Conservation (phyloP, 2,329 filamentous ascomycete genomes). For the Botrytis deweyae region DNA sequence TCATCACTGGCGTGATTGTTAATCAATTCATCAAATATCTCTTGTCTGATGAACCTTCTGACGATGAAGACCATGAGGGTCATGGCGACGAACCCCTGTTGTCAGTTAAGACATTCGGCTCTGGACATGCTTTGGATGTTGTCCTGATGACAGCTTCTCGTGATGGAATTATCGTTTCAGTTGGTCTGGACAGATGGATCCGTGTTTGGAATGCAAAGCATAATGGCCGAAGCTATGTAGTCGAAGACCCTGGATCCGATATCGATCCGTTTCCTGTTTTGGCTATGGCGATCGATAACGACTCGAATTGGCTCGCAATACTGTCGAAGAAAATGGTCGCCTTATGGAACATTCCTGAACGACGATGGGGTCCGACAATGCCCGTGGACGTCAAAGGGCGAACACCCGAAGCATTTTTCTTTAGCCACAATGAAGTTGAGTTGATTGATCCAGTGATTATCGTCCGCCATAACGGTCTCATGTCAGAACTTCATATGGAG, state of each 20-base stretch:
- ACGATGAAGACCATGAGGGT: slow-evolving; percentile 47
- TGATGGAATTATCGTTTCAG: slow-evolving; percentile 65
- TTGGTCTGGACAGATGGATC: slow-evolving; percentile 68
- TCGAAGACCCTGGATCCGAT: slow-evolving; percentile 41
- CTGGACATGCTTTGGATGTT: slow-evolving; percentile 68
- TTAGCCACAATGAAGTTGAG: slow-evolving; percentile 47
- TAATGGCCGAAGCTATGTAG: slow-evolving; percentile 43
- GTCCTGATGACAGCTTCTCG: slow-evolving; percentile 61
- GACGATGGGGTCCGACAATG: slow-evolving; percentile 55
- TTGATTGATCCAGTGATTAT: slow-evolving; percentile 54
- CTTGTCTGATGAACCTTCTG: slow-evolving; percentile 58
- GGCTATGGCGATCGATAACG: slow-evolving; percentile 63
- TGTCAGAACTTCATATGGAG: slow-evolving; percentile 57
- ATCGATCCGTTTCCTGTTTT: slow-evolving; percentile 56
- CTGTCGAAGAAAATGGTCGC: slow-evolving; percentile 56
- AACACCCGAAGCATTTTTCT: slow-evolving; percentile 63
- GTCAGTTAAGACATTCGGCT: slow-evolving; percentile 58
- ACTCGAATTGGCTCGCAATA: slow-evolving; percentile 65
- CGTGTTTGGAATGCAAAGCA: slow-evolving; percentile 60
- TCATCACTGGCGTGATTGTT: slow-evolving; percentile 63
- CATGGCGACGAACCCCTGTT: slow-evolving; percentile 52
- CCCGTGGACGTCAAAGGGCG: slow-evolving; percentile 57
- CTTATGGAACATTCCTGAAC: slow-evolving; percentile 62
- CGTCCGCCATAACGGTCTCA: slow-evolving; percentile 61
- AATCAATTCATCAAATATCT: slow-evolving; percentile 73